phyloP scores from a whole-genome alignment of 1,284 basidiomycete species.

The Thelephora terrestris region DNA sequence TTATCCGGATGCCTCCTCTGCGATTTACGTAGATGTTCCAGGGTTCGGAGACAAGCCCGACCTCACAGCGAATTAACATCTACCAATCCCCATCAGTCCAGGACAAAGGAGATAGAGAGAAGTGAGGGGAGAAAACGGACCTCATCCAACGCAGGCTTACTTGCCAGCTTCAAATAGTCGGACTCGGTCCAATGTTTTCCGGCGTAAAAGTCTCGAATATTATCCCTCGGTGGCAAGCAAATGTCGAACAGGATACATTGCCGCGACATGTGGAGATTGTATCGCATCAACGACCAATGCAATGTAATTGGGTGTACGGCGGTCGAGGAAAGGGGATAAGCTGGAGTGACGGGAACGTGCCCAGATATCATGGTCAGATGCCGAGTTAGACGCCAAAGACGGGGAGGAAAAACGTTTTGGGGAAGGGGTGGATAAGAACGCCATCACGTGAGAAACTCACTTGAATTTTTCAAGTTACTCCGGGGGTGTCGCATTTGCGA shows the following conservation, averaged over 20 bases:
- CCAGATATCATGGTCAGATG: conserved; percentile 9
- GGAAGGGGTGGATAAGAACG: conserved; percentile 2
- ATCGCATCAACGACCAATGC: conserved; percentile 34
- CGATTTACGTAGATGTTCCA: conserved; percentile 37
- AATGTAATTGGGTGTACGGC: conserved; percentile 18
- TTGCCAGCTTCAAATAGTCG: conserved; percentile 27
- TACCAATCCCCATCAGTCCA: too few species aligned
- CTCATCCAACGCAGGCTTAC: conserved; percentile 20
- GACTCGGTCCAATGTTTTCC: conserved; percentile 11
- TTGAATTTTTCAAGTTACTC: not conserved
- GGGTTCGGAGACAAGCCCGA: conserved; percentile 13
- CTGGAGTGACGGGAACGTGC: conserved; percentile 17
- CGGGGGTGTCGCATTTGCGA: not conserved
- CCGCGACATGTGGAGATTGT: conserved; percentile 17
- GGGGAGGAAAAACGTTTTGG: conserved; percentile 1
- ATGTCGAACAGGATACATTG: conserved; percentile 11
- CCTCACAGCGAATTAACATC: conserved; percentile 26
- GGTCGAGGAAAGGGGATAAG: conserved; percentile 19
- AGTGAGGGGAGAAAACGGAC: too few species aligned
- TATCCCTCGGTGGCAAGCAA: conserved; percentile 6
- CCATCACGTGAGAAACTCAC: not conserved
- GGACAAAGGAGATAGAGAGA: too few species aligned
- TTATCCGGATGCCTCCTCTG: conserved; percentile 28
- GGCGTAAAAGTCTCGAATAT: conserved; percentile 14
- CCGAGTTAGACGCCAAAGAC: not conserved